Base-by-base conservation (phyloP, 192 early-diverging fungal genomes). In the Chytriomyces sp. region DNA sequence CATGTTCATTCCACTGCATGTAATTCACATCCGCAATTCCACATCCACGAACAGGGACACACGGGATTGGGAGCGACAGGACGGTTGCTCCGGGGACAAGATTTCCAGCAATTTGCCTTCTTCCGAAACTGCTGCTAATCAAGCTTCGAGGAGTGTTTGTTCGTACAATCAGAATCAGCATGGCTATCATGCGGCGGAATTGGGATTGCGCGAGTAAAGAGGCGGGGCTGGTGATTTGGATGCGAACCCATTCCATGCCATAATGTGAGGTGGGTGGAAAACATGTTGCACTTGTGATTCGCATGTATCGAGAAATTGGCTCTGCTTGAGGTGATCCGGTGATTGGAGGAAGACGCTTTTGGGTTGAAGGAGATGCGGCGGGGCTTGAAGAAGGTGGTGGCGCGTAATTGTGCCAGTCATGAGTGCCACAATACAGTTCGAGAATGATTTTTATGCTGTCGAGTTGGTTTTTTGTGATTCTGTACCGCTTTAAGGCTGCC, bases 391-490 rank as follows among this genome's bases (percentile, higher is more conserved):
- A 53, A 77, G 64, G 59, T 59, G 57, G 44, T 53, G 45, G 63
- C 70, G 13, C 75, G 68, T 79, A 82, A 75, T 82, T 82, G 76
- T 82, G 82, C 35, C 24, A 82, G 62, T 82, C 80, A 65, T 82
- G 82, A 2, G 82, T 80, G 16, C 82, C 82, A 24, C 73, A 57
- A 60, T 65, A 82, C 7, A 75, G 46, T 18, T 69, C 46, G 26
- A 78, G 60, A 46, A 81, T 81, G 28, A 28, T n/a, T 26, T 66
- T 24, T 43, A 82, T 59, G 20, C 10, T 61, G 4, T 61, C 53
- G 6, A 67, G 45, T 76, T 82, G 78, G 26, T 50, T 7, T 1
- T n/a, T 18, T 23, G 77, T 62, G 66, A 82, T 72, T 28, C 82
- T 67, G 49, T 77, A 82, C 6, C 44, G 50, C 48, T 67, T 50